Evolutionary conservation across 2,329 filamentous ascomycete species (phyloP), one percentile per base, ranked within the genome.

Genomic region (Ceratocystis destructans): DNA sequence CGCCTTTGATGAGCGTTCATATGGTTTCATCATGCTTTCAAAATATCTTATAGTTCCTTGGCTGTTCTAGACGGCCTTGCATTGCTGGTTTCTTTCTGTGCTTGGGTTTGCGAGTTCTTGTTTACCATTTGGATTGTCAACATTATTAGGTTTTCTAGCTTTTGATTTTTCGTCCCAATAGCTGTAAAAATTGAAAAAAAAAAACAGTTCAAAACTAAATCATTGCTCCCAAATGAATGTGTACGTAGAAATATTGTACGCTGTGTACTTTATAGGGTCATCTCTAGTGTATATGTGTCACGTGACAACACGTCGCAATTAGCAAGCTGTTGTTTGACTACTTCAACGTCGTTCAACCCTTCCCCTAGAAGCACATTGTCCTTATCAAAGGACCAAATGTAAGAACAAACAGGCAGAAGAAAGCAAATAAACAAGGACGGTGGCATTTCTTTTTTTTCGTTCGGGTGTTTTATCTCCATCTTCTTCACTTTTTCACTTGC

Each of bases 101-200:
- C 55, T 66, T 68, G 67, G 61, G 61, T 53, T 61, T 31, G 61
- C 67, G 22, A 63, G 33, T 53, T 53, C 25, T 65, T 68, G 25
- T 64, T 66, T 22, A 61, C 61, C 61, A 61, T 63, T 61, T 61
- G 59, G 50, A 65, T 61, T 50, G 65, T 41, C 61, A 61, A 66
- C 64, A 53, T 68, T 59, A 22, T 48, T 22, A 22, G 28, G 50
- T 61, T 64, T 61, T 59, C 33, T 59, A n/a, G 25, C 31, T 45
- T 67, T 37, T 59, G 15, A 59, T 67, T 48, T 33, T 63, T 48
- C n/a, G 41, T 63, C n/a, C 50, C 41, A 48, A 63, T n/a, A 50
- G 50, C 61, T 63, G 28, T 64, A 61, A 46, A 61, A 41, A 64
- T 45, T 61, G 7, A 41, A 41, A 28, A 53, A 53, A 53, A 67